A percentile compares a stretch with the other conserved stretches of the same genome.
Conservation (phyloP, 352 stramenopile genomes). For the Phytophthora sp. region DNA sequence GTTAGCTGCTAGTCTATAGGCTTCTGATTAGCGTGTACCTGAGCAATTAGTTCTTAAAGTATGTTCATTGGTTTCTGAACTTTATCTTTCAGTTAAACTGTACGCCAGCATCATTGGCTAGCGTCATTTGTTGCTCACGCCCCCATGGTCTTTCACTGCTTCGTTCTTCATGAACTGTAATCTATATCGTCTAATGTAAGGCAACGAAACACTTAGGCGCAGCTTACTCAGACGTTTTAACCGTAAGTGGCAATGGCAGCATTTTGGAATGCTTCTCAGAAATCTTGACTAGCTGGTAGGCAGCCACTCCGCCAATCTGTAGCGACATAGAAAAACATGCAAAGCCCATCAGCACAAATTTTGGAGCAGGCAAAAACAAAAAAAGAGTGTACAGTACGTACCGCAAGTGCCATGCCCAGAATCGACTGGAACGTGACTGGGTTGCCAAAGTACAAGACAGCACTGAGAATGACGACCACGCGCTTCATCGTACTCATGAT, state of each 20-base stretch:
- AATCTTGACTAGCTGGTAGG: conserved; percentile 85
- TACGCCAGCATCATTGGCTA: conserved; percentile 19
- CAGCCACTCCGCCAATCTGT: conserved; percentile 70
- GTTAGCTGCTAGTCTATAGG: too few relatives aligned
- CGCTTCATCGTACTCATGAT: conserved; percentile 93
- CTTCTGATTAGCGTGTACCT: too few relatives aligned
- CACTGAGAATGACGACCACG: conserved; percentile 87
- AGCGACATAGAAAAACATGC: conserved; percentile 1
- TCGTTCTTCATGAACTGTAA: conserved; percentile 29
- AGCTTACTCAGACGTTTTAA: conserved; percentile 45
- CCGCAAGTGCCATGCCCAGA: conserved; percentile 74
- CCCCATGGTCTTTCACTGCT: conserved; percentile 20
- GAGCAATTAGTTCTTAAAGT: too few relatives aligned
- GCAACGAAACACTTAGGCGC: conserved; percentile 13
- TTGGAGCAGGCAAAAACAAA: neutral
- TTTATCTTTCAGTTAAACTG: conserved; percentile 33
- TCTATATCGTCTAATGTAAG: conserved; percentile 41
- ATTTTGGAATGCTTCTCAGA: conserved; percentile 54
- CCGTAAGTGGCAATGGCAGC: conserved; percentile 54
- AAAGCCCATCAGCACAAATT: conserved; percentile 1
- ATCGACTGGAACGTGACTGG: conserved; percentile 73
- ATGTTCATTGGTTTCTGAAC: conserved; percentile 32
- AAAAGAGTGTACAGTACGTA: conserved; percentile 26
- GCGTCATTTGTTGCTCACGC: conserved; percentile 22
- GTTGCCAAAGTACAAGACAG: conserved; percentile 88